Base-by-base conservation (phyloP, 2,329 filamentous ascomycete species). In the Nigrospora oryzae region DNA sequence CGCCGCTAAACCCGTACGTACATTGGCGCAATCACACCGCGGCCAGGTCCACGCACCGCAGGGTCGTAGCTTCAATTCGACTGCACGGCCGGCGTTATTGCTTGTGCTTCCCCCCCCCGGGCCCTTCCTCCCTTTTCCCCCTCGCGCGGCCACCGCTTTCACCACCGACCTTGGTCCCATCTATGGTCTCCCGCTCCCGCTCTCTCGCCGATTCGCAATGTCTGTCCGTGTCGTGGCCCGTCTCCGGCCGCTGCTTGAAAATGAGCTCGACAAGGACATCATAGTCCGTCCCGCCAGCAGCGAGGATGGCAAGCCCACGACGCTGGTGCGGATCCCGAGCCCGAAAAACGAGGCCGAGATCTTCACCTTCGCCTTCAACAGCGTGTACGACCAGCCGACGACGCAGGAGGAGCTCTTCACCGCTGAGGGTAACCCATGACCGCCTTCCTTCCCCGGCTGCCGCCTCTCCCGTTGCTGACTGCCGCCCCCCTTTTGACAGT, bases 351-450 rank as follows among this genome's bases (percentile, higher is more conserved):
- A 88, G 52, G 73, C 77, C 17, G 91, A 97, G 66, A 86, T 90
- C 59, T 97, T 90, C 66, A 89, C 86, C 44, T 98, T 97, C 63
- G 81, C 90, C 43, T 97, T 97, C 74, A 94, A 93, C 71, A 80
- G 86, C 54, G 91, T 97, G 45, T 97, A 95, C 64, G 88, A 88
- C 58, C 79, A 84, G 56, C 65, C 76, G 33, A 84, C 86, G 14
- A 81, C 86, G 10, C 91, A 98, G 63, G 87, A 95, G 64, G 78
- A 86, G 51, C 68, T 98, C 46, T 98, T 95, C 63, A 86, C 90
- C 51, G 79, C 84, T 34, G 91, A 97, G 79, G 87, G 89, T 89
- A 73, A 56, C 73, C 44, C 46, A 11, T 7, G 15, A 16, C 15
- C 4, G 19, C 6, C 13, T 10, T 19, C 16, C 40, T 11, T n/a